Evolutionary conservation across 495 filamentous ascomycete species (phyloP).

Genomic region (Diplogelasinospora grovesii): DNA sequence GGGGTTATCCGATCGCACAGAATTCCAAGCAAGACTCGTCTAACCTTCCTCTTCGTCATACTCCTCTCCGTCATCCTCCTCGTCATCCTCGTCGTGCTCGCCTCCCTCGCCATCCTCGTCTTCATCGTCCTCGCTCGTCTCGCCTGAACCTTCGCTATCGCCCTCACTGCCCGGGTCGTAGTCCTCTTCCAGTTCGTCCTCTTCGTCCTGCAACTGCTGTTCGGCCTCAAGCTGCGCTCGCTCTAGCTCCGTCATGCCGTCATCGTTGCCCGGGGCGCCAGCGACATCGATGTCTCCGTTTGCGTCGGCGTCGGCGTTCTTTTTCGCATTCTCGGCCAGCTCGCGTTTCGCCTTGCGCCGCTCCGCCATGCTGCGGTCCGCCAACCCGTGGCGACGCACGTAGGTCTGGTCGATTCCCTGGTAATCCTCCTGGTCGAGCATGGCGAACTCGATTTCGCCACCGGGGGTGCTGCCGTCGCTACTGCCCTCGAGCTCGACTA

Average conservation of each 20-base stretch:
- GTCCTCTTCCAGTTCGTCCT: constrained; percentile 86
- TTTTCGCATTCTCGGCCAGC: constrained; percentile 38
- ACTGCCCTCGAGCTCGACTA: constrained; percentile 51
- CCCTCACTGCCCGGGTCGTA: constrained; percentile 75
- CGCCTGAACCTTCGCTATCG: constrained; percentile 64
- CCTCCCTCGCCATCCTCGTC: constrained; percentile 20
- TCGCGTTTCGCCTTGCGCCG: constrained; percentile 69
- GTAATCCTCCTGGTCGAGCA: constrained; percentile 83
- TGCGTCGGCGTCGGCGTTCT: constrained; percentile 49
- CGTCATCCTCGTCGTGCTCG: constrained; percentile 6
- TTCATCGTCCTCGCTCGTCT: constrained; percentile 37
- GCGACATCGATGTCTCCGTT: constrained; percentile 45
- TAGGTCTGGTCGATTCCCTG: constrained; percentile 72
- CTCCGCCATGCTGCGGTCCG: constrained; percentile 90
- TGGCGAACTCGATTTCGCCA: constrained; percentile 72
- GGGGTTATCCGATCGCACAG: no score
- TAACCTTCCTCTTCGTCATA: neutral
- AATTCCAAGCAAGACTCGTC: no score
- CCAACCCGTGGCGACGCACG: constrained; percentile 70
- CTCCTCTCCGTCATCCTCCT: neutral
- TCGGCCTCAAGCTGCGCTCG: constrained; percentile 46
- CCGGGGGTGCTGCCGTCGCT: constrained; percentile 28
- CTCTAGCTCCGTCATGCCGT: constrained; percentile 58
- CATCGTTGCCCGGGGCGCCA: constrained; percentile 45
- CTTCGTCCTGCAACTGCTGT: constrained; percentile 52